Conservation (phyloP, 768 basidiomycete genomes). For the Rubroboletus satanas region DNA sequence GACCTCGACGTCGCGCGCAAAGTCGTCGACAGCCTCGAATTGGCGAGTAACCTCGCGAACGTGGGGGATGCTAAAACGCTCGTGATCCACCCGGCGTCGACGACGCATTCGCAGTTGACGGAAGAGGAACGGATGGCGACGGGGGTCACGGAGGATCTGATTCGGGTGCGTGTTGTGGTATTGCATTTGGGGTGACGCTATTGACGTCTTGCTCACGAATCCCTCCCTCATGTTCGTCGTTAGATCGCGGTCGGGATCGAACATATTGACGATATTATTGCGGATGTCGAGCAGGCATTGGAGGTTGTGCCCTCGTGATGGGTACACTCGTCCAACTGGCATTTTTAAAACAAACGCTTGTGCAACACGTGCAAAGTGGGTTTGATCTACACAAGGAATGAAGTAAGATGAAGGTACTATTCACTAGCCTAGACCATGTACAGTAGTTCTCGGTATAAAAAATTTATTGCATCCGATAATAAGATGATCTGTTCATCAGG, state of each 20-base stretch:
- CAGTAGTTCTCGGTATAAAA: too few relatives aligned
- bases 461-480: too few relatives aligned
- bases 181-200: too few relatives aligned
- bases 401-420: too few relatives aligned
- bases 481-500: too few relatives aligned
- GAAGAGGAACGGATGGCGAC: constrained; percentile 55
- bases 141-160: constrained; percentile 75
- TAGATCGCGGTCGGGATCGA: constrained; percentile 18
- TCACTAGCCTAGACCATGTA: too few relatives aligned
- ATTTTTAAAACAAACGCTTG: too few relatives aligned
- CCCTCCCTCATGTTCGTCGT: too few relatives aligned
- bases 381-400: too few relatives aligned
- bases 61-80: constrained; percentile 71
- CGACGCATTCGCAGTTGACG: constrained; percentile 70
- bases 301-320: neutral
- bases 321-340: too few relatives aligned
- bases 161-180: constrained; percentile 45
- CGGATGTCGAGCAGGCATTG: constrained; percentile 12
- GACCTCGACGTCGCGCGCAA: constrained; percentile 14
- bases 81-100: constrained; percentile 73
- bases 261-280: constrained; percentile 17
- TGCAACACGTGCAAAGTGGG: too few relatives aligned
- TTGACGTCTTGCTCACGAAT: neutral
- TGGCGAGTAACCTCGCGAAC: constrained; percentile 37
- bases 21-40: constrained; percentile 38